Evolutionary conservation across 768 basidiomycete genomes (phyloP), one percentile per base, ranked within the genome.

Genomic region (Podaxis sp.): DNA sequence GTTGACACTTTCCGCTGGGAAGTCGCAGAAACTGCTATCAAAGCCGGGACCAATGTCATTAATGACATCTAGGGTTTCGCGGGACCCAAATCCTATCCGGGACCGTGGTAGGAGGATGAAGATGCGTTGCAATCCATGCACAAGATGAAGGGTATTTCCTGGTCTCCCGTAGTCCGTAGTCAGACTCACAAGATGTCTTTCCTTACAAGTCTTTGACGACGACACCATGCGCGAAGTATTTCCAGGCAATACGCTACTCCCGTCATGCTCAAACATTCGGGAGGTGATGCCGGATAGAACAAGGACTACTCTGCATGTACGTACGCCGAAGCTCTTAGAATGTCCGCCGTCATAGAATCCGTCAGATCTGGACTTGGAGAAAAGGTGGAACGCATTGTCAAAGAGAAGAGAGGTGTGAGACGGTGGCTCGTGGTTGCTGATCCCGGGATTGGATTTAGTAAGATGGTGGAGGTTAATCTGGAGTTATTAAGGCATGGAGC

Each of bases 381-480:
- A 44, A 88, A 88, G 67, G 84, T 95, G 1, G 80, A 87, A 10
- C 67, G 72, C 8, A 84, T 90, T 26, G 82, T 97, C 24, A 80
- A 77, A 30, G 89, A 88, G 0, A 78, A 74, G 54, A 87, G 87
- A 0, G 93, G 95, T 0, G 75, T 99, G 10, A 80, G 92, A 60
- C 77, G 91, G 55, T 99, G 96, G 96, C 82, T 92, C 64, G 85
- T 98, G 65, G 82, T 98, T 57, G 82, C 89, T 26, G 97, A 98
- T 76, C 93, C 96, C 2, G 96, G 96, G 0, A 77, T 99, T 57
- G 96, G 97, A 37, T 99, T 98, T 73, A 96, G 95, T 74, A 98
- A 98, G 75, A 84, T 86, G 0, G 72, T 87, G 2, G 81, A 87
- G 30, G 93, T 83, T 4, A 96, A 96, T 73, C 66, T 94, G 37